Base-by-base conservation (phyloP, 73 alveolate species). In the Effrenium voratum region DNA sequence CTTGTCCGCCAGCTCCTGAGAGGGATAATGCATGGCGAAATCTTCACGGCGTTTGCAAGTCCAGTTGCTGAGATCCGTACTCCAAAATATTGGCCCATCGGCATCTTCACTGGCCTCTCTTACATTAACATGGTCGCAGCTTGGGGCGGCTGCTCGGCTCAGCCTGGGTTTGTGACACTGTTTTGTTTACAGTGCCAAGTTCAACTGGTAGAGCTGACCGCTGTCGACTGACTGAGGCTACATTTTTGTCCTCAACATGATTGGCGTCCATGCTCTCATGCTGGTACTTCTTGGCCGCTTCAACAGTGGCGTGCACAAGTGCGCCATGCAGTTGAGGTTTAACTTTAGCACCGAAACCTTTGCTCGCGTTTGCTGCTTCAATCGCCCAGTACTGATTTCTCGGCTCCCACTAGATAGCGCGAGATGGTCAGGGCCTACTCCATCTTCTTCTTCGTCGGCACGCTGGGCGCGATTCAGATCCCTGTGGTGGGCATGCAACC, bases 391-490 rank as follows among this genome's bases (percentile, higher is more conserved):
- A n/a, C n/a, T n/a, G n/a, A n/a, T n/a, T n/a, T n/a, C n/a, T n/a
- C n/a, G n/a, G n/a, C n/a, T n/a, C n/a, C n/a, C n/a, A n/a, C n/a
- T n/a, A n/a, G n/a, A n/a, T n/a, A n/a, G n/a, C n/a, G n/a, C n/a
- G n/a, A n/a, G n/a, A n/a, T n/a, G 4, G 82, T 30, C 52, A 90
- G 97, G 85, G 99, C 99, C 5, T 99, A 99, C 95, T 99, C 99
- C 26, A 41, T 85, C 45, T 99, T 99, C 99, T 99, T 99, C 99
- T 88, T 99, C 52, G 98, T 99, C 50, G 99, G 99, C 70, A 99
- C 99, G n/a, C 79, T 99, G 49, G 99, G 99, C 45, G 99, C 99
- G 44, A 99, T 99, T 99, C 99, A 99, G 93, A 99, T 99, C 94
- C 99, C 99, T 66, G 99, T 99, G 99, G 97, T 90, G 45, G 97